Evolutionary conservation across 139 green algal species (phyloP).

Genomic region (Chlamydomonas eustigma): DNA sequence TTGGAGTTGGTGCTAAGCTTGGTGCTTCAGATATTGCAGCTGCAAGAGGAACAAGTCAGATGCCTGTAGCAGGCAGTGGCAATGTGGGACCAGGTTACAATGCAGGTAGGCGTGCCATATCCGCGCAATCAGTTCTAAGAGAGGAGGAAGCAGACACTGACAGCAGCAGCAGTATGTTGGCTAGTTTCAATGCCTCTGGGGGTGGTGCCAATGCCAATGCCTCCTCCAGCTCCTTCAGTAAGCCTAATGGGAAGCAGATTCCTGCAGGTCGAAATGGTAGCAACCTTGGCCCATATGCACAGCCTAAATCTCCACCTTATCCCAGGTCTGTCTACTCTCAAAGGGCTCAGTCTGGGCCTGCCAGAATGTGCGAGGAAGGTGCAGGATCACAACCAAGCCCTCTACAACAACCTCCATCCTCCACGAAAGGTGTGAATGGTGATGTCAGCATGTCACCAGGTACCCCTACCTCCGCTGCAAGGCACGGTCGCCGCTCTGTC

Average conservation of each 20-base stretch:
- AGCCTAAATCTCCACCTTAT: not conserved
- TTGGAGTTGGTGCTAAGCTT: too few relatives aligned
- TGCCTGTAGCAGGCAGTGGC: not conserved
- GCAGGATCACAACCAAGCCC: too few relatives aligned
- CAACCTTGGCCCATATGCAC: not conserved
- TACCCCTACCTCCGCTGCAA: not conserved
- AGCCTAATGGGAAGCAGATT: not conserved
- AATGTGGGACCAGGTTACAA: not conserved
- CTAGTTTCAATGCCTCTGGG: not conserved
- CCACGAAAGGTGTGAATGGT: conserved; percentile 8
- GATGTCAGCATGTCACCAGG: not conserved
- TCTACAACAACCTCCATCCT: not conserved
- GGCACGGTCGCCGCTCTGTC: not conserved
- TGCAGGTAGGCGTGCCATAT: conserved; percentile 14
- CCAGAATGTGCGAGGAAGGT: conserved; percentile 14
- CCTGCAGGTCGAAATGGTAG: not conserved
- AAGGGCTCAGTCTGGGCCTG: conserved; percentile 24
- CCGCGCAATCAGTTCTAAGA: conserved; percentile 11
- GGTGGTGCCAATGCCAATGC: not conserved
- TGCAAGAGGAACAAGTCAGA: not conserved
- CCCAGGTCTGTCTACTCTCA: conserved; percentile 6
- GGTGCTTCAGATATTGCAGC: too few relatives aligned
- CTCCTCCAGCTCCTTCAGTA: too few relatives aligned
- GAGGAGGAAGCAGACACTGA: not conserved
- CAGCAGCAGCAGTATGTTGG: not conserved